These are phyloP conservation scores for Karstenula rhodostoma DNA, from an alignment of 2,329 filamentous ascomycete species.

Conservation along the genomic window DNA sequence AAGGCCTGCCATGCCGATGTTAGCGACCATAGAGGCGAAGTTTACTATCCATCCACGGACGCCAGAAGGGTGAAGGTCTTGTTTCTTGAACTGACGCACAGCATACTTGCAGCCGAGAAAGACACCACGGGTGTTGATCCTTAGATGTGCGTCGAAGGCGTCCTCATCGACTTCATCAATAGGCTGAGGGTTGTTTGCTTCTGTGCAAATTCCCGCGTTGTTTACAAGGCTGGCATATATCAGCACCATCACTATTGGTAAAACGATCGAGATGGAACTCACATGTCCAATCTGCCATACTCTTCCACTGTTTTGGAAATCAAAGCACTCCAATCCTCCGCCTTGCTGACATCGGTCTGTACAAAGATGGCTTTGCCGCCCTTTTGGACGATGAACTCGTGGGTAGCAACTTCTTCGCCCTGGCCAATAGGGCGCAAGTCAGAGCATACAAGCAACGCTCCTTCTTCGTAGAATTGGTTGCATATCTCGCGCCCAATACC, in stretches of 20 bases:
- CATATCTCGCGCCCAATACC: conserved; percentile 38
- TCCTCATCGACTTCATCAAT: conserved; percentile 43
- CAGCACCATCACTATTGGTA: neutral
- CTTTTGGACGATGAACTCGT: conserved; percentile 29
- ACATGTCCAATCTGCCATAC: conserved; percentile 46
- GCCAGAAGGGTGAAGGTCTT: conserved; percentile 37
- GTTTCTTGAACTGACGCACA: conserved; percentile 47
- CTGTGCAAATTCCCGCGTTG: conserved; percentile 48
- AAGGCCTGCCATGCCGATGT: conserved; percentile 37
- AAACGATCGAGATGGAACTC: conserved; percentile 25
- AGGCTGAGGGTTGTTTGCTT: conserved; percentile 30
- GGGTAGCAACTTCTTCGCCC: conserved; percentile 19
- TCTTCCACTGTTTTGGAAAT: conserved; percentile 35
- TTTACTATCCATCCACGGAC: conserved; percentile 52
- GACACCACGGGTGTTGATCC: conserved; percentile 48
- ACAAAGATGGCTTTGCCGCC: conserved; percentile 37
- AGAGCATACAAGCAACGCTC: conserved; percentile 18
- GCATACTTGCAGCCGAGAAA: conserved; percentile 53
- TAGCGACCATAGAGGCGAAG: conserved; percentile 41
- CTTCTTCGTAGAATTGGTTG: conserved; percentile 19
- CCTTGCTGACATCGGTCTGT: conserved; percentile 41
- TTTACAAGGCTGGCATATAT: conserved; percentile 36
- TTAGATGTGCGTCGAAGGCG: conserved; percentile 48
- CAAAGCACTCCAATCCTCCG: conserved; percentile 32
- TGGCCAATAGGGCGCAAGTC: conserved; percentile 16